phyloP scores from a whole-genome alignment of 441 rosid species.

The Pelargonium exstipulatum region DNA sequence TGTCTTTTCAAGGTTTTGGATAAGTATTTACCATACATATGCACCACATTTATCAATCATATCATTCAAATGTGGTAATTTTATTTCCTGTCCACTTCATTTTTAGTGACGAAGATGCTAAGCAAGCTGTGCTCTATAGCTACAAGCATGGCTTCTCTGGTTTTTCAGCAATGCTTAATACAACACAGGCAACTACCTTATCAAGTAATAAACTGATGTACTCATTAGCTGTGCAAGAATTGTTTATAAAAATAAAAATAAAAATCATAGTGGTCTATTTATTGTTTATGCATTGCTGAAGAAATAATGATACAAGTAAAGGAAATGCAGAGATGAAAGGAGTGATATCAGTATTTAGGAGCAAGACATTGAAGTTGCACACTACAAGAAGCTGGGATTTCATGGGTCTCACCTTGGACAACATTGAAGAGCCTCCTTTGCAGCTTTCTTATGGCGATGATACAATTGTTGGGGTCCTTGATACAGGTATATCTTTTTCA shows the following conservation, averaged over 20 bases:
- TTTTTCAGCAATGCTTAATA: slow-evolving; percentile 54
- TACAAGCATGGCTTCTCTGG: slow-evolving; percentile 67
- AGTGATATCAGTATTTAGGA: slow-evolving; percentile 54
- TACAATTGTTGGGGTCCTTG: slow-evolving; percentile 49
- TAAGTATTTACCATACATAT: slow-evolving; percentile 1
- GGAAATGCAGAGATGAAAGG: slow-evolving; percentile 42
- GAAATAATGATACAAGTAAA: slow-evolving; percentile 14
- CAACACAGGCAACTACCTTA: slow-evolving; percentile 49
- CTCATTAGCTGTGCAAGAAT: background rate
- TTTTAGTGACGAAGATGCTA: slow-evolving; percentile 52
- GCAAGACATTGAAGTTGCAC: slow-evolving; percentile 52
- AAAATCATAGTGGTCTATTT: too few species aligned
- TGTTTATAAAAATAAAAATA: too few species aligned
- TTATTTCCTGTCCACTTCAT: background rate
- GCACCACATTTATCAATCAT: background rate
- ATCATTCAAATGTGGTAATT: too few species aligned
- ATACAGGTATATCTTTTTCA: slow-evolving; percentile 36
- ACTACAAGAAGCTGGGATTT: slow-evolving; percentile 90
- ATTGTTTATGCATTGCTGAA: background rate
- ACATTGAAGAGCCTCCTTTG: slow-evolving; percentile 20
- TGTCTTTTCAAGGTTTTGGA: slow-evolving; percentile 44
- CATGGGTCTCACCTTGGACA: slow-evolving; percentile 50
- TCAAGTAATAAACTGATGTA: slow-evolving; percentile 33
- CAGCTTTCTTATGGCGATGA: slow-evolving; percentile 43
- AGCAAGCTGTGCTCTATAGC: slow-evolving; percentile 45